A percentile compares a stretch with the other conserved stretches of the same genome.
Evolutionary conservation across 139 green algal species (phyloP).

Genomic region (Nannochloris sp.): DNA sequence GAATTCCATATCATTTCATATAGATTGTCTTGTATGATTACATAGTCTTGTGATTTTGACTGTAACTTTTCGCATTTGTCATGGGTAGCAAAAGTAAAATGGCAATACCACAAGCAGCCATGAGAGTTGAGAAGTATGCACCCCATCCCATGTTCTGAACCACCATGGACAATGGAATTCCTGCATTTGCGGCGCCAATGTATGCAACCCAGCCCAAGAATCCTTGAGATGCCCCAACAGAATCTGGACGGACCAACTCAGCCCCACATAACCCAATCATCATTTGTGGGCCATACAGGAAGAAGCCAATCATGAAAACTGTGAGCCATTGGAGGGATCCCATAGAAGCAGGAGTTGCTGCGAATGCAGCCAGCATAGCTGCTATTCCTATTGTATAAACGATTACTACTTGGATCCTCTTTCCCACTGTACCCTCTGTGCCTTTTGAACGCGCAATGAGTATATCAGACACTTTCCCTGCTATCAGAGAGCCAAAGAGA

Average conservation of each 20-base stretch:
- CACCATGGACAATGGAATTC: conserved; percentile 89
- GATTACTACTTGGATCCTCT: conserved; percentile 88
- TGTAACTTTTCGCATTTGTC: conserved; percentile 71
- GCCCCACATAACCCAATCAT: conserved; percentile 94
- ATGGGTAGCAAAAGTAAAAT: conserved; percentile 86
- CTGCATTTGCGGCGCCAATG: conserved; percentile 67
- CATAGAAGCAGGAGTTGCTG: conserved; percentile 47
- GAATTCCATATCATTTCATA: not conserved
- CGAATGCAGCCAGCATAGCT: conserved; percentile 60
- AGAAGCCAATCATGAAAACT: conserved; percentile 94
- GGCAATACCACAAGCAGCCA: conserved; percentile 65
- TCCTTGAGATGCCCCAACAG: conserved; percentile 82
- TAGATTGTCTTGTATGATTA: not conserved
- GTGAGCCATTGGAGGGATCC: conserved; percentile 70
- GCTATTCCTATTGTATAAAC: conserved; percentile 84
- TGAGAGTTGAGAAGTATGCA: conserved; percentile 78
- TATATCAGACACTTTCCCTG: conserved; percentile 66
- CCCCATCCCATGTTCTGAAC: conserved; percentile 87
- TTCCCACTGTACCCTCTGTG: conserved; percentile 69
- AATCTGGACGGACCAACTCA: conserved; percentile 80
- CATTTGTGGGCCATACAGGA: conserved; percentile 90
- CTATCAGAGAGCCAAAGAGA: conserved; percentile 79
- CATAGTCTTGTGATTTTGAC: conserved; percentile 42
- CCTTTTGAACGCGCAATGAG: conserved; percentile 46
- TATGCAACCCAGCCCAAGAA: conserved; percentile 86